phyloP scores from a whole-genome alignment of 345 rosid genomes.

The Salix suchowensis region DNA sequence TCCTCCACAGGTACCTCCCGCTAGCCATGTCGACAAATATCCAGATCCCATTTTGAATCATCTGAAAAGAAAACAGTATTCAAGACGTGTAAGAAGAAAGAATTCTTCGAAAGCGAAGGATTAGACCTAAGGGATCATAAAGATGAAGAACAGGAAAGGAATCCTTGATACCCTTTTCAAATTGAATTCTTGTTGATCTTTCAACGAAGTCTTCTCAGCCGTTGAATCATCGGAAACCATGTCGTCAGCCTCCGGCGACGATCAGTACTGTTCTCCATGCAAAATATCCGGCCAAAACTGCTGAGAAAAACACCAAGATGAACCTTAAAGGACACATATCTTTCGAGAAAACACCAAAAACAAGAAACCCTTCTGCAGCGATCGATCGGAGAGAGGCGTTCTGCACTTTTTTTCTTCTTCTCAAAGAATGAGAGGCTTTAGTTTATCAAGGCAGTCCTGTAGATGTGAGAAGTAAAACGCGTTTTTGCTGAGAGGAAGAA shows the following conservation, averaged over 20 bases:
- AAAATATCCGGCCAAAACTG: conserved; percentile 17
- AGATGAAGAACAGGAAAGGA: background rate
- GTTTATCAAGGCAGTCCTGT: too few relatives aligned
- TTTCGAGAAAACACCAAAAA: background rate
- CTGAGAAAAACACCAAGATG: conserved; percentile 24
- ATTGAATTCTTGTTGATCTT: conserved; percentile 41
- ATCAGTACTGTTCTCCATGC: conserved; percentile 80
- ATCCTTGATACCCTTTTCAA: conserved; percentile 43
- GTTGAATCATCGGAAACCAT: conserved; percentile 32
- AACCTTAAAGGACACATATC: conserved; percentile 29
- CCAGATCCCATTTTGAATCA: conserved; percentile 30
- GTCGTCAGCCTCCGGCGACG: conserved; percentile 45
- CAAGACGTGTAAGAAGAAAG: background rate
- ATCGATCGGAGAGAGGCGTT: too few relatives aligned
- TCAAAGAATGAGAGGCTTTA: too few relatives aligned
- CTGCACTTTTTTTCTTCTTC: too few relatives aligned
- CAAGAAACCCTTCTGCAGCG: too few relatives aligned
- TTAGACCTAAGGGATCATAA: background rate
- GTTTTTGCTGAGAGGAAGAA: background rate
- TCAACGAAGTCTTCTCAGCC: conserved; percentile 19
- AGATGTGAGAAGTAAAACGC: background rate
- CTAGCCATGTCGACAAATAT: conserved; percentile 33
- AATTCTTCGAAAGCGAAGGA: background rate
- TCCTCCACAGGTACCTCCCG: conserved; percentile 32
- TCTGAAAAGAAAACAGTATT: conserved; percentile 20